Base-by-base conservation (phyloP, 176 grass and related monocot species). In the Zoysia pacifica region DNA sequence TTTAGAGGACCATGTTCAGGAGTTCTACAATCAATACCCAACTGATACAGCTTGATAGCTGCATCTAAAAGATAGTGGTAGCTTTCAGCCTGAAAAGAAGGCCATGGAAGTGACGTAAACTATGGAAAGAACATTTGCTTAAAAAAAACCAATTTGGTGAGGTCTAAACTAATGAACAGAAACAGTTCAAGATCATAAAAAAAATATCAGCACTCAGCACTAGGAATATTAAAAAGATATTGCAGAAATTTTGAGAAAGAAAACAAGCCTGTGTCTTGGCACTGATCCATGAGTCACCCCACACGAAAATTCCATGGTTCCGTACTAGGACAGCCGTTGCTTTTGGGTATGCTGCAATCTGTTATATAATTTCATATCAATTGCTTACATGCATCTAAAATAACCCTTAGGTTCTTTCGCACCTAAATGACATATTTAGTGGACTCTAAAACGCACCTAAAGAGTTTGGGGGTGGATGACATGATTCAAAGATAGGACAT, bases 31-130 rank as follows among this genome's bases (percentile, higher is more conserved):
- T 97, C 94, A 79, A 97, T 90, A 62, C 91, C n/a, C 89, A 97
- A 70, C 20, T 94, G 94, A 81, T 97, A 83, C 35, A 97, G 87
- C 75, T 89, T 94, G 81, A 97, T 84, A n/a, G 91, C 90, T 73
- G 91, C 91, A 90, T 94, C 91, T 72, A 94, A 88, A 83, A 97
- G 91, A 90, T 92, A 97, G 82, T 97, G 91, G 82, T 94, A 97
- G 75, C 89, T 90, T 79, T 94, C 94, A 82, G 94, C 91, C 94
- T 97, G 85, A 69, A 83, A 94, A 88, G 60, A 65, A n/a, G 5
- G 42, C 5, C 76, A 62, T 43, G 48, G 48, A 36, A 76, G 53
- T 48, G 48, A 64, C 19, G 9, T 87, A 62, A 73, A 43, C 45
- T 1, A 47, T 47, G 8, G 5, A 47, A 6, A 47, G 5, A 6